These are phyloP conservation scores for Panicum hallii DNA, from an alignment of 202 grass and related monocot species.

Conservation along the genomic window DNA sequence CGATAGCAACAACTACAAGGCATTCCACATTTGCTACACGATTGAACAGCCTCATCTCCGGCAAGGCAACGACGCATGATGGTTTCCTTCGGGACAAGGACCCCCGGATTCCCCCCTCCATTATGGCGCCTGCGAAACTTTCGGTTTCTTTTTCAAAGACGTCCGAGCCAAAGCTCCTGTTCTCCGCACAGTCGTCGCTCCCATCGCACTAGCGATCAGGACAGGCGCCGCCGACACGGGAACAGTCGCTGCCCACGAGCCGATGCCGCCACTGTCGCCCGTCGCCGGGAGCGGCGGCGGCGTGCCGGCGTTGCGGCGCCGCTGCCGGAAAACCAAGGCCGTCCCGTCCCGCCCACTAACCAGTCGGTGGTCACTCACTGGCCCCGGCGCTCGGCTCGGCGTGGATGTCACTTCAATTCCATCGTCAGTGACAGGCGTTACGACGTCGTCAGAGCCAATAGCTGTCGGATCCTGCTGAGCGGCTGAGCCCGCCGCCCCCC, in stretches of 20 bases:
- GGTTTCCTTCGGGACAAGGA: too few species aligned
- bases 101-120: background rate
- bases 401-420: background rate
- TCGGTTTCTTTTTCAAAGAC: background rate
- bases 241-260: conserved; percentile 26
- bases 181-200: background rate
- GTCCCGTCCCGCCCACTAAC: background rate
- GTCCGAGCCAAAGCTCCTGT: conserved; percentile 1
- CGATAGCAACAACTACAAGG: background rate
- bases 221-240: conserved; percentile 13
- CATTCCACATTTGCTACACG: background rate
- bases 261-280: background rate
- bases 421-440: background rate
- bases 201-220: background rate
- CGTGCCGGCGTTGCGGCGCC: background rate
- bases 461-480: background rate
- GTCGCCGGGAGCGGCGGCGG: background rate
- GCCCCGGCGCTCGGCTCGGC: background rate
- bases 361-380: too few species aligned
- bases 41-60: background rate
- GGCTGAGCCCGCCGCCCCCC: too few species aligned
- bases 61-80: background rate
- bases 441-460: background rate
- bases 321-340: background rate
- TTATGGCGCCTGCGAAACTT: conserved; percentile 8